Conservation (phyloP, 768 basidiomycete genomes). For the Psilocybe cyanescens region DNA sequence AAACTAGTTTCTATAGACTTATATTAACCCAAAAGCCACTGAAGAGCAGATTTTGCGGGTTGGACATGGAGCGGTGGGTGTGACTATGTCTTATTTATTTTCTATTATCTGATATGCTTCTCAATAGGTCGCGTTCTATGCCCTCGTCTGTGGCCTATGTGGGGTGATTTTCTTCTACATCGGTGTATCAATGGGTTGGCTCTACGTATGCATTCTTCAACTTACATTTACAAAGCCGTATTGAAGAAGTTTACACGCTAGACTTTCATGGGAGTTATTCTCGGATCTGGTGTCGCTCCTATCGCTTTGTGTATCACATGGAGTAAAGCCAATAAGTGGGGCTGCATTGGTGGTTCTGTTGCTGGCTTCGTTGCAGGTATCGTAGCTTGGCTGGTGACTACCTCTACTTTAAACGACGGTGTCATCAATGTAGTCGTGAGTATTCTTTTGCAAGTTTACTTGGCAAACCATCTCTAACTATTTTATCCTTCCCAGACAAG, state of each 20-base stretch:
- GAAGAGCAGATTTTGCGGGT: slow-evolving; percentile 72
- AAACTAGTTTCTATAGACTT: slow-evolving; percentile 32
- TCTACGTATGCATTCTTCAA: slow-evolving; percentile 63
- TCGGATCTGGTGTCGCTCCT: slow-evolving; percentile 85
- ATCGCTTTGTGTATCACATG: slow-evolving; percentile 88
- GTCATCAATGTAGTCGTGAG: slow-evolving; percentile 64
- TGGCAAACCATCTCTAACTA: not conserved
- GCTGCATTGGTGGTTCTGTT: slow-evolving; percentile 77
- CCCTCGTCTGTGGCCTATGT: slow-evolving; percentile 79
- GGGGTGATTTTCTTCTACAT: slow-evolving; percentile 89
- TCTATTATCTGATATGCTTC: not conserved
- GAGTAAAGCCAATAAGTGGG: slow-evolving; percentile 84
- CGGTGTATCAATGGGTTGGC: slow-evolving; percentile 93
- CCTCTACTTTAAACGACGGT: slow-evolving; percentile 68
- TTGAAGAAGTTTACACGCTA: slow-evolving; percentile 25
- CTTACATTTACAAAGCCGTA: not conserved
- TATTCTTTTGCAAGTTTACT: not conserved
- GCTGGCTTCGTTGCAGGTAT: slow-evolving; percentile 72
- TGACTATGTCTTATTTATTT: not conserved
- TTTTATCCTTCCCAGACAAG: not conserved
- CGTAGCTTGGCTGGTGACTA: slow-evolving; percentile 86
- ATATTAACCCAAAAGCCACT: slow-evolving; percentile 82
- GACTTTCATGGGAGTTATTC: slow-evolving; percentile 89
- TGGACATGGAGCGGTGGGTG: slow-evolving; percentile 65
- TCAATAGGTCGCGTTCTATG: slow-evolving; percentile 65